phyloP scores from a whole-genome alignment of 2,329 filamentous ascomycete genomes.

The Paecilomyces sp. region DNA sequence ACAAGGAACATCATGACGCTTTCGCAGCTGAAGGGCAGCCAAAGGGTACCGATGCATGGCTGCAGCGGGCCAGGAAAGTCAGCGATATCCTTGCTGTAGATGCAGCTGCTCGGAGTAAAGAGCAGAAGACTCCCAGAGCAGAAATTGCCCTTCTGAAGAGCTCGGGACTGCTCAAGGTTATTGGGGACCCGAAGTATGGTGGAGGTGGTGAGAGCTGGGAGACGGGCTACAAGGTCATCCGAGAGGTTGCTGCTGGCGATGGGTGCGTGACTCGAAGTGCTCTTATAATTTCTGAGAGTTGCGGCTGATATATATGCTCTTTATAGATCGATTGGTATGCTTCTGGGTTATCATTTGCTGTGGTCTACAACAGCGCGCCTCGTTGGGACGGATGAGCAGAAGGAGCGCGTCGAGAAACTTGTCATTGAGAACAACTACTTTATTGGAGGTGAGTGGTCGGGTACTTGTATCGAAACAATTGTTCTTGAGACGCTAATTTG shows the following conservation, averaged over 20 bases:
- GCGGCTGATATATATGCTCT: neutral
- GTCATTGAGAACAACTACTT: slow-evolving; percentile 61
- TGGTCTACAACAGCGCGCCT: slow-evolving; percentile 57
- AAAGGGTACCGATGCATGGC: slow-evolving; percentile 36
- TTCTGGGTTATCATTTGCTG: slow-evolving; percentile 58
- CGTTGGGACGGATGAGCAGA: slow-evolving; percentile 54
- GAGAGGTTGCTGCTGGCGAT: slow-evolving; percentile 58
- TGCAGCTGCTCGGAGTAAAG: slow-evolving; percentile 41
- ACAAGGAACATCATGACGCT: slow-evolving; percentile 31
- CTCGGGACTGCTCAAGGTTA: slow-evolving; percentile 43
- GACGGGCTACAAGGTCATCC: slow-evolving; percentile 52
- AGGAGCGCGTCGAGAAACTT: slow-evolving; percentile 48
- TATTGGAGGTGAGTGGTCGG: slow-evolving; percentile 42
- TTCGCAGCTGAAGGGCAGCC: slow-evolving; percentile 32
- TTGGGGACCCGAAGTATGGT: slow-evolving; percentile 45
- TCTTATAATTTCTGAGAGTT: neutral
- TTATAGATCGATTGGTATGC: slow-evolving; percentile 53
- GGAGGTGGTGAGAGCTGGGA: slow-evolving; percentile 49
- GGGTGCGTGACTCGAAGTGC: slow-evolving; percentile 34
- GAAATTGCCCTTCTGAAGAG: slow-evolving; percentile 48
- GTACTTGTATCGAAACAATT: neutral
- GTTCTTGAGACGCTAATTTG: neutral
- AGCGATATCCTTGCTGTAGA: slow-evolving; percentile 44
- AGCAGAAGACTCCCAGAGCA: slow-evolving; percentile 46
- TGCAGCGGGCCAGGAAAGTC: slow-evolving; percentile 43